Conservation (phyloP, 2,329 filamentous ascomycete genomes). For the Karstenula rhodostoma region DNA sequence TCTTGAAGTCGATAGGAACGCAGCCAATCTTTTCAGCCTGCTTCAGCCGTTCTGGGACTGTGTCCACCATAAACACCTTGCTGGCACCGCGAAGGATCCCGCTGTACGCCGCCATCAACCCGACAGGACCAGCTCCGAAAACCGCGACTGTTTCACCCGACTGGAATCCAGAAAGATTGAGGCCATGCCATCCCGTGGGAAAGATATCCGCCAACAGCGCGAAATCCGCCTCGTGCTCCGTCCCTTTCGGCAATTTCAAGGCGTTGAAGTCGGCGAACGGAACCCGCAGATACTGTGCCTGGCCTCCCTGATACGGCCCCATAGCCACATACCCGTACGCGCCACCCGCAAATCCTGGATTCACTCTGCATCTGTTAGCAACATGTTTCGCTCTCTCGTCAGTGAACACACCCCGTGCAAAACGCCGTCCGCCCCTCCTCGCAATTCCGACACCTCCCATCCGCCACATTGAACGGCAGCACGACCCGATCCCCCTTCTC, state of each 20-base stretch:
- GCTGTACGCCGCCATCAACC: constrained; percentile 72
- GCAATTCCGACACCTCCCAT: constrained; percentile 69
- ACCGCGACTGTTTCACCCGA: constrained; percentile 70
- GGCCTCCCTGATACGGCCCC: constrained; percentile 64
- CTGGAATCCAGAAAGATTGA: constrained; percentile 66
- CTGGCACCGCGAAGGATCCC: constrained; percentile 68
- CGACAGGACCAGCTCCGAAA: constrained; percentile 70
- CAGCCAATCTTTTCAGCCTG: constrained; percentile 69
- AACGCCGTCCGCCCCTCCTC: constrained; percentile 71
- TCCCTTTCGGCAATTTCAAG: constrained; percentile 67
- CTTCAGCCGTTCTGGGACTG: constrained; percentile 66
- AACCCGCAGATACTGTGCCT: constrained; percentile 71
- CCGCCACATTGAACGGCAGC: constrained; percentile 71
- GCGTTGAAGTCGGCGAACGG: constrained; percentile 74
- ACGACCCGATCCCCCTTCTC: constrained; percentile 71
- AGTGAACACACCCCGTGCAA: constrained; percentile 61
- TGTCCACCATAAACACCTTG: constrained; percentile 69
- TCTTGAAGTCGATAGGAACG: constrained; percentile 67
- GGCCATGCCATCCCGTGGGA: constrained; percentile 64
- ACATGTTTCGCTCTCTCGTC: neutral
- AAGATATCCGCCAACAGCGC: constrained; percentile 61
- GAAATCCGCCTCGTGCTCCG: constrained; percentile 69
- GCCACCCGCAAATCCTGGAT: constrained; percentile 67
- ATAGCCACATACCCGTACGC: constrained; percentile 70
- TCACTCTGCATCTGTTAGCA: constrained; percentile 50